Evolutionary conservation across 2,329 filamentous ascomycete genomes (phyloP), one percentile per base, ranked within the genome.

Genomic region (Laburnicola sp.): DNA sequence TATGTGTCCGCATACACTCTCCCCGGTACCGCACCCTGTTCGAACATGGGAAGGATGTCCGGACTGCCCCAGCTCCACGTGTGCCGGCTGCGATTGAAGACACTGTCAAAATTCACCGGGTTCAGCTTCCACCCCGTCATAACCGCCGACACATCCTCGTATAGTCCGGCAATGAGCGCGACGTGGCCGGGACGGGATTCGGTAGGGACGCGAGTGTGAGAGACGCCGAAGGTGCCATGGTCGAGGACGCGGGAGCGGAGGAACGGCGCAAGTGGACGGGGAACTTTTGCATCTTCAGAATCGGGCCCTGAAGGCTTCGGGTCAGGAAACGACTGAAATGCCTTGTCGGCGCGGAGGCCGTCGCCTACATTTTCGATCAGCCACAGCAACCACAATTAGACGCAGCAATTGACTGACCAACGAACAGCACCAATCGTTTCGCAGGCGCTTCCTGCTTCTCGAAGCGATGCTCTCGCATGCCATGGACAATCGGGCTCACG

Each of bases 21-120:
- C 6, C 93, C 92, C 0, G 89, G 88, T 7, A 89, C 85, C 23
- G 94, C 93, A n/a, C 94, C 94, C 50, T 91, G 83, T 69, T 95
- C 86, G 70, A 99, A 99, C 94, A 99, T 99, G 48, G 89, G 89
- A 59, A 99, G 76, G 65, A 99, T 99, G 74, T 99, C 94, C 1
- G 94, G 94, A 68, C 92, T 97, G 2, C 94, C 94, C 94, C 94
- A 99, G 73, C 92, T 96, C 94, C 94, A 99, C 6, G 95, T 99
- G 75, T 99, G 95, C 39, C 87, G 82, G 69, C 93, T 97, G 56
- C 90, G 85, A 72, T 99, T 99, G 82, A 99, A 99, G 8, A 99
- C 91, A 66, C 93, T 97, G 76, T 99, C 94, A 67, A 99, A 99
- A 69, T 97, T 89, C 67, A 99, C 94, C 0, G 94, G 94, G 70